A percentile compares a stretch with the other conserved stretches of the same genome.
These are phyloP conservation scores for Isatis lusitanica DNA, from an alignment of 441 rosid genomes.

Conservation along the genomic window DNA sequence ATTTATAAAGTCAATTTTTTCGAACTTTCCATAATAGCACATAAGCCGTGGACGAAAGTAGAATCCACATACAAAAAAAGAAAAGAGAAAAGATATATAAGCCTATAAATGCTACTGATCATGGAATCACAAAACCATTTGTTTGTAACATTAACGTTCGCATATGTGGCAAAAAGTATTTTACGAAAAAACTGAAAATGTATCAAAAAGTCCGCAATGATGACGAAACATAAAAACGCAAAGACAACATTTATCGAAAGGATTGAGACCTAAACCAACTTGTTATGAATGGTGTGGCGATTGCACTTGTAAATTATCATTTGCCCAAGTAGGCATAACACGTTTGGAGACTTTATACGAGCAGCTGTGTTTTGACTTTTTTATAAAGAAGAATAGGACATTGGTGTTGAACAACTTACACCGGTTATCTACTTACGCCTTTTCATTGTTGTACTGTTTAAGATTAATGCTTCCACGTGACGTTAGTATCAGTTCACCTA, in stretches of 20 bases:
- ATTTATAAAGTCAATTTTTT: no score
- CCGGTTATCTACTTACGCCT: conserved; percentile 17
- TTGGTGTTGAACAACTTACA: conserved; percentile 27
- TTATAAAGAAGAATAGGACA: neutral
- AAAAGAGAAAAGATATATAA: no score
- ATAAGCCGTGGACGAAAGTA: no score
- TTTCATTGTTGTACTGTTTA: neutral
- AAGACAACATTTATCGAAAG: neutral
- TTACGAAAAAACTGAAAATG: neutral
- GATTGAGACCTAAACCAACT: neutral
- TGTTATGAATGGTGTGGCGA: neutral
- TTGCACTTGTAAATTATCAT: neutral
- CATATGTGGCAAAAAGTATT: neutral
- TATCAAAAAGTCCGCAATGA: no score
- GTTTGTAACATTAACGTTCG: neutral
- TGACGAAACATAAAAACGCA: neutral
- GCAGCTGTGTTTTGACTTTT: neutral
- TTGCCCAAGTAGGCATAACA: conserved; percentile 5
- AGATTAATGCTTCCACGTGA: conserved; percentile 28
- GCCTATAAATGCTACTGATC: no score
- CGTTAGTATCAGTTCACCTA: conserved; percentile 28
- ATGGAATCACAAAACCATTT: no score
- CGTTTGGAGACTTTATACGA: neutral
- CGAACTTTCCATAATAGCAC: no score
- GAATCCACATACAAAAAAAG: no score